Base-by-base conservation (phyloP, 352 stramenopile genomes). In the Blastocystis sp. region DNA sequence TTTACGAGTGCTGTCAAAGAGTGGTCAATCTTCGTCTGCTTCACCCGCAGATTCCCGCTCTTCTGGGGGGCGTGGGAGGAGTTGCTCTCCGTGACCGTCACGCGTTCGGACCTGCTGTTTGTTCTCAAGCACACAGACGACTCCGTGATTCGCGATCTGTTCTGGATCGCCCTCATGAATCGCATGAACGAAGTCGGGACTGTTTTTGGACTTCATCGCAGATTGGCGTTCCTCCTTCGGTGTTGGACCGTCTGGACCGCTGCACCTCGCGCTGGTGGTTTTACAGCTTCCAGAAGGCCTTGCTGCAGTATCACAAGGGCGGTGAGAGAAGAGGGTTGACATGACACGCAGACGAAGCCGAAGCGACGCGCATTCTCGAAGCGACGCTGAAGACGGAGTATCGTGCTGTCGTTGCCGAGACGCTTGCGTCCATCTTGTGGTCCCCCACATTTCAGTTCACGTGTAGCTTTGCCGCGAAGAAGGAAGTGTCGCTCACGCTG, bases 41-140 rank as follows among this genome's bases (percentile, higher is more conserved):
- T 79, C 9, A 38, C 45, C 21, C 45, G 9, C 38, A 79, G 69
- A 42, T 52, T 79, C 14, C 45, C 69, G 11, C 38, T 61, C 43
- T 79, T 79, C 43, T 79, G 69, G 69, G 45, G 69, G 1, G 69
- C 69, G 10, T 79, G 69, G 69, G 14, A 17, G 3, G 69, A 79
- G 17, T 17, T 79, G 69, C 6, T 61, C 6, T 24, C 3, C 4
- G 14, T 63, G 14, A 45, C 63, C 7, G 63, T 64, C 28, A 79
- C 69, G 2, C 69, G 69, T 0, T 61, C 69, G 42, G 43, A 79
- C 38, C 69, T 79, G 6, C 40, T 79, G 9, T 79, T 60, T 24
- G 43, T 79, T 34, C 38, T 79, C 17, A 60, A 17, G 11, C 43
- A 19, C 45, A 61, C 40, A n/a, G 42, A 7, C 43, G 28, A 79